These are phyloP conservation scores for Colletotrichum costaricense DNA, from an alignment of 2,329 filamentous ascomycete genomes.

Conservation along the genomic window DNA sequence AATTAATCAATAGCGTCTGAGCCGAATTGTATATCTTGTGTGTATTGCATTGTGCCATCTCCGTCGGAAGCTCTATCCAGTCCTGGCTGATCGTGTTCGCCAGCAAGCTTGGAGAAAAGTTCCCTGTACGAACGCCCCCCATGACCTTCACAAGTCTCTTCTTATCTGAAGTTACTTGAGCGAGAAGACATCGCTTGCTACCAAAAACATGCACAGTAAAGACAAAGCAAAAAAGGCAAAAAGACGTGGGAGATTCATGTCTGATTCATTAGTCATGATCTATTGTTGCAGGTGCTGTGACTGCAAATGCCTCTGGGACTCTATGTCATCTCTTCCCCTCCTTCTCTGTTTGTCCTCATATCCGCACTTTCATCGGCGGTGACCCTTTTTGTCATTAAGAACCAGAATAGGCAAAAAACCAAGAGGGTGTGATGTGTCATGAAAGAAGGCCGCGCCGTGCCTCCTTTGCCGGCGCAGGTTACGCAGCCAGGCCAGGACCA, in stretches of 20 bases:
- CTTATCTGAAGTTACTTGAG: no score
- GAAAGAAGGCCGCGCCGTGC: conserved; percentile 32
- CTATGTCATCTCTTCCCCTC: conserved; percentile 8
- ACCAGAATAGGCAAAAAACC: conserved; percentile 18
- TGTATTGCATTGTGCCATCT: no score
- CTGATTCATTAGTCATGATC: conserved; percentile 33
- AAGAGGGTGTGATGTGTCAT: conserved; percentile 4
- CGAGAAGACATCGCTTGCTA: neutral
- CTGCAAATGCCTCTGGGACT: conserved; percentile 21
- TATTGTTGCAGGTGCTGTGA: conserved; percentile 22
- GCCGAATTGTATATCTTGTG: no score
- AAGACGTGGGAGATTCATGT: conserved; percentile 10
- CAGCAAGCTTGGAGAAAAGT: no score
- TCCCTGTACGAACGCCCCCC: no score
- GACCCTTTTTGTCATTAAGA: conserved; percentile 10
- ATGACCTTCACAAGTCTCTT: no score
- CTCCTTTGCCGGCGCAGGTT: conserved; percentile 38
- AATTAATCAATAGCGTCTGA: no score
- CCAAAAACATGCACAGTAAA: neutral
- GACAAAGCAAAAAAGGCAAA: neutral
- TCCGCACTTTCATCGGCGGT: conserved; percentile 8
- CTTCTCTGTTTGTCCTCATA: neutral
- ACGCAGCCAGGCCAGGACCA: conserved; percentile 36
- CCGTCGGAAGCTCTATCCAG: no score
- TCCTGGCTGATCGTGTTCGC: no score